A percentile compares a stretch with the other conserved stretches of the same genome.
Evolutionary conservation across 1,284 basidiomycete genomes (phyloP).

Genomic region (Tremellales sp.): DNA sequence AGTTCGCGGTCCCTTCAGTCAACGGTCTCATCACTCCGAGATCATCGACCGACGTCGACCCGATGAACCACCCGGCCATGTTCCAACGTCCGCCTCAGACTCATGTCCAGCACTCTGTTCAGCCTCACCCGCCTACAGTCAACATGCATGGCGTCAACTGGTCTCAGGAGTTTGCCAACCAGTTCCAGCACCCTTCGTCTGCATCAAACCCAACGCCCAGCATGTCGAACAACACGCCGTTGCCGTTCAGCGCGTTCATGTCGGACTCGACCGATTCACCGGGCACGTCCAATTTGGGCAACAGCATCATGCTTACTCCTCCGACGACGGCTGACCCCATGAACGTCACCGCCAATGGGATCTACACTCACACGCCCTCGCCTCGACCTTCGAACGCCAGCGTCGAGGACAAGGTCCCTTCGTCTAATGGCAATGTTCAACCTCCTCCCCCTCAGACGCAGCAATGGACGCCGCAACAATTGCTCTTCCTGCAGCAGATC

Average conservation of each 20-base stretch:
- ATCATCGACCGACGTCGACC: conserved; percentile 28
- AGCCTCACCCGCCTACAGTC: neutral
- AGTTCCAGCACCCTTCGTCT: neutral
- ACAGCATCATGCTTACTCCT: conserved; percentile 30
- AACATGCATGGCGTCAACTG: conserved; percentile 13
- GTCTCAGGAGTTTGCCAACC: conserved; percentile 21
- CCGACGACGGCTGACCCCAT: conserved; percentile 9
- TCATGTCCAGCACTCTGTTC: no score
- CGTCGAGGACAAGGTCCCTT: neutral
- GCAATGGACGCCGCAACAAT: conserved; percentile 4
- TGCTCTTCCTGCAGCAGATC: conserved; percentile 24
- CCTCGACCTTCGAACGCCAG: conserved; percentile 13
- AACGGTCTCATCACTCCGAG: conserved; percentile 30
- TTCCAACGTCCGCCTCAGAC: conserved; percentile 2
- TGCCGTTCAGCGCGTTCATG: conserved; percentile 19
- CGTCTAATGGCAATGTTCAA: conserved; percentile 2
- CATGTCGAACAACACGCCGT: neutral
- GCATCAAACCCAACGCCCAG: neutral
- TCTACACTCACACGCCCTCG: conserved; percentile 28
- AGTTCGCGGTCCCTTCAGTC: neutral
- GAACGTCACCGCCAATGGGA: no score
- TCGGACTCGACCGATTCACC: conserved; percentile 23
- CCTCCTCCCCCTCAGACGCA: neutral
- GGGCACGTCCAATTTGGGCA: conserved; percentile 13
- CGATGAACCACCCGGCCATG: conserved; percentile 6